These are phyloP conservation scores for Cordyceps pruinosa DNA, from an alignment of 2,329 filamentous ascomycete species.

Conservation along the genomic window DNA sequence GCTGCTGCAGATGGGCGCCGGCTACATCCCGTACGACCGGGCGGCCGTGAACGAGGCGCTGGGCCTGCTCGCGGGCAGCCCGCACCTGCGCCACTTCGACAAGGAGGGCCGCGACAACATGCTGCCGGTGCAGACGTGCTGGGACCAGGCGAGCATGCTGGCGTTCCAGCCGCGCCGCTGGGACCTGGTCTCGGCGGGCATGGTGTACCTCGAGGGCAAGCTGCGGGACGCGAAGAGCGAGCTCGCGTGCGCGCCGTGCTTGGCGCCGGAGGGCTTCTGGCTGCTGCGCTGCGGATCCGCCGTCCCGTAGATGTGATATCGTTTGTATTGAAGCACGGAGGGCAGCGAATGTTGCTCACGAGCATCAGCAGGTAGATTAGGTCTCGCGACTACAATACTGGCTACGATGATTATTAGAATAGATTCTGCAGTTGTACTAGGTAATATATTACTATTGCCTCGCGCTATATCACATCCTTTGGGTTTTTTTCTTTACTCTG, in stretches of 20 bases:
- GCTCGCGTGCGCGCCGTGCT: neutral
- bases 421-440: no score
- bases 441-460: no score
- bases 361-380: no score
- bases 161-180: neutral
- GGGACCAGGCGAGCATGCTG: neutral
- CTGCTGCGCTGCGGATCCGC: neutral
- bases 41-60: neutral
- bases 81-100: neutral
- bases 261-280: neutral
- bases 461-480: no score
- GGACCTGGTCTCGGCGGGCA: neutral
- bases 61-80: neutral
- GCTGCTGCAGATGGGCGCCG: constrained; percentile 1
- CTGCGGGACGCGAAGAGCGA: neutral
- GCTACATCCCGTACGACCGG: neutral
- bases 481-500: no score
- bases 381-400: no score
- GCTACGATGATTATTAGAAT: no score
- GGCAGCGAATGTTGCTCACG: no score
- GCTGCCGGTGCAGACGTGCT: neutral
- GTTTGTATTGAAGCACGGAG: no score
- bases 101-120: neutral
- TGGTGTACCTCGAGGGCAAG: neutral
- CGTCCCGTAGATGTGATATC: neutral